phyloP scores from a whole-genome alignment of 305 asterid species.

The Fraxinus albicans region DNA sequence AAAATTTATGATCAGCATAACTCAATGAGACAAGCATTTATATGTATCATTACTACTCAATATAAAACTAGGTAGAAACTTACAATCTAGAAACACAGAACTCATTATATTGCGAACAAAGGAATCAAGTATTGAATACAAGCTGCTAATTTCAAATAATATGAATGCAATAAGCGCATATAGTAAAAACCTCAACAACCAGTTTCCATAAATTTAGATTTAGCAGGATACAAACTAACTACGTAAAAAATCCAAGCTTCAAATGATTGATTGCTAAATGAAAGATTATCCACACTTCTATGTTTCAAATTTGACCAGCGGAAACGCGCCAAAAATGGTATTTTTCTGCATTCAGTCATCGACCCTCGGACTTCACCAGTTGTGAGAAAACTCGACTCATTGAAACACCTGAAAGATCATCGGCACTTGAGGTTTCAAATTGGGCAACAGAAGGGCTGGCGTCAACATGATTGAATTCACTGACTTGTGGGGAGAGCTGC shows the following conservation, averaged over 20 bases:
- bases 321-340: not conserved
- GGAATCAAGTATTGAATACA: not conserved
- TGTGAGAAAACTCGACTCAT: slow-evolving; percentile 70
- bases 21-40: too few relatives aligned
- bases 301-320: slow-evolving; percentile 3
- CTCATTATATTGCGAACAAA: not conserved
- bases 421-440: slow-evolving; percentile 38
- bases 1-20: too few relatives aligned
- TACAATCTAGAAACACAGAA: not conserved
- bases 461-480: slow-evolving; percentile 31
- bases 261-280: not conserved
- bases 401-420: slow-evolving; percentile 62
- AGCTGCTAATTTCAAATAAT: not conserved
- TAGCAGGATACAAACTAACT: not conserved
- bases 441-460: slow-evolving; percentile 28
- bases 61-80: not conserved
- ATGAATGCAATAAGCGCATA: not conserved
- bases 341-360: slow-evolving; percentile 26
- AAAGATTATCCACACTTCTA: slow-evolving; percentile 6
- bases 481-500: slow-evolving; percentile 44
- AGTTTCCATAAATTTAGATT: not conserved
- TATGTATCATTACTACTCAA: not conserved
- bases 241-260: not conserved
- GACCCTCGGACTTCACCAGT: slow-evolving; percentile 66
- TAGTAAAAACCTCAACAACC: not conserved